Evolutionary conservation across 257 asterid genomes (phyloP).

Genomic region (Eustoma russellianum): DNA sequence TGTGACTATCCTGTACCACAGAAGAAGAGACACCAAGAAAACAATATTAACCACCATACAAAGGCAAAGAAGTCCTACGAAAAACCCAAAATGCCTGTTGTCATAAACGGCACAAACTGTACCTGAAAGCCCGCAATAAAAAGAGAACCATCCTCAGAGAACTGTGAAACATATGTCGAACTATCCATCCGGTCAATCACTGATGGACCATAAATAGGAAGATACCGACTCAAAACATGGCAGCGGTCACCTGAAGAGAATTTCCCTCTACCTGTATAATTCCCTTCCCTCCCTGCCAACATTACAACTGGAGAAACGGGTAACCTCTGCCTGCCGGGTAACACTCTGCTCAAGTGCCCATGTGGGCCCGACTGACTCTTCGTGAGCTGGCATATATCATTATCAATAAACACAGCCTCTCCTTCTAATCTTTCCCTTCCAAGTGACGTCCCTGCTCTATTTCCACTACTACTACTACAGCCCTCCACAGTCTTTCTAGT

Average conservation of each 20-base stretch:
- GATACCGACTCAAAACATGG: constrained; percentile 68
- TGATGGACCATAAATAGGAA: constrained; percentile 57
- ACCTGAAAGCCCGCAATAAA: constrained; percentile 96
- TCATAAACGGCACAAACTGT: neutral
- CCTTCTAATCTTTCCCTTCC: constrained; percentile 13
- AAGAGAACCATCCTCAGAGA: constrained; percentile 81
- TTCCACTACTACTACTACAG: constrained; percentile 18
- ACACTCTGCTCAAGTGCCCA: constrained; percentile 22
- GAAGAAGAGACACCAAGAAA: neutral
- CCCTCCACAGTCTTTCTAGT: constrained; percentile 24
- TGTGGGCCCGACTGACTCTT: constrained; percentile 46
- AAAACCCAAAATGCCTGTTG: neutral
- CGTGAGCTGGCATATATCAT: constrained; percentile 56
- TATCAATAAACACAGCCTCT: constrained; percentile 25
- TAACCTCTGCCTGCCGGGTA: constrained; percentile 33
- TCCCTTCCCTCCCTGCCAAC: constrained; percentile 75
- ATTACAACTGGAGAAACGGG: constrained; percentile 71
- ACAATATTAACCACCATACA: neutral
- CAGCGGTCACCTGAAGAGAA: constrained; percentile 69
- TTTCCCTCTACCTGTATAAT: constrained; percentile 71
- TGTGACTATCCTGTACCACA: constrained; percentile 61
- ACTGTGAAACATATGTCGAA: constrained; percentile 70
- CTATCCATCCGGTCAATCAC: constrained; percentile 56
- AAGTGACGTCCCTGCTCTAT: constrained; percentile 22
- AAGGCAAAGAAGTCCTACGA: neutral